Evolutionary conservation across 176 grass and related monocot species (phyloP).

Genomic region (Elymus sibiricus): DNA sequence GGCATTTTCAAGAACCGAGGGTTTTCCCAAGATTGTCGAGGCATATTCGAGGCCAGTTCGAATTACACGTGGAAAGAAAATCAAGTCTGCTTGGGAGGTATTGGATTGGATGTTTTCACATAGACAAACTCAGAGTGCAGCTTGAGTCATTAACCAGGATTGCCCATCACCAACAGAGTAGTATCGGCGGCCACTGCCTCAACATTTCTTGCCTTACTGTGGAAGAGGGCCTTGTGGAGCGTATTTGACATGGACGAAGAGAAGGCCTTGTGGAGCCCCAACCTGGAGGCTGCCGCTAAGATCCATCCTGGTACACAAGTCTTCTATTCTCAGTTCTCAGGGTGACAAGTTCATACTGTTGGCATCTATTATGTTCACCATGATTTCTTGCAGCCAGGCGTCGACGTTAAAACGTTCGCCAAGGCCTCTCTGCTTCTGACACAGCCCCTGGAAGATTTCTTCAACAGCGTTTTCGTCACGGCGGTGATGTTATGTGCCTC

Average conservation of each 20-base stretch:
- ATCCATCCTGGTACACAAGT: slow-evolving; percentile 58
- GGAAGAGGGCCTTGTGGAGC: slow-evolving; percentile 37
- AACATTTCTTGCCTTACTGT: not conserved
- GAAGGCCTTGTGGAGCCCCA: slow-evolving; percentile 55
- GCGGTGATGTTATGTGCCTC: slow-evolving; percentile 31
- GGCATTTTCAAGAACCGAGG: slow-evolving; percentile 57
- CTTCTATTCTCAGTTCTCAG: no score
- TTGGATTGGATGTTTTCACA: not conserved
- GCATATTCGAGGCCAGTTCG: slow-evolving; percentile 71
- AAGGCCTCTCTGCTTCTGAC: slow-evolving; percentile 61
- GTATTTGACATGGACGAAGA: slow-evolving; percentile 79
- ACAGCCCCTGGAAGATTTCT: slow-evolving; percentile 89
- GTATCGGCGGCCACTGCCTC: not conserved
- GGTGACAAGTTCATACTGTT: no score
- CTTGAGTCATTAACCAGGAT: not conserved
- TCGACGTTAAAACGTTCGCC: slow-evolving; percentile 52
- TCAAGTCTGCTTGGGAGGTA: slow-evolving; percentile 59
- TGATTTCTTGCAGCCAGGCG: slow-evolving; percentile 24
- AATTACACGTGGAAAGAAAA: slow-evolving; percentile 81
- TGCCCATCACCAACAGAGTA: not conserved
- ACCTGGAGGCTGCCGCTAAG: slow-evolving; percentile 60
- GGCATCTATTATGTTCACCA: no score
- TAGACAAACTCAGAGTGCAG: not conserved
- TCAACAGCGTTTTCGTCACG: slow-evolving; percentile 75
- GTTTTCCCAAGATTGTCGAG: no score